phyloP scores from a whole-genome alignment of 805 yeast species.

The Lachancea sp. region DNA sequence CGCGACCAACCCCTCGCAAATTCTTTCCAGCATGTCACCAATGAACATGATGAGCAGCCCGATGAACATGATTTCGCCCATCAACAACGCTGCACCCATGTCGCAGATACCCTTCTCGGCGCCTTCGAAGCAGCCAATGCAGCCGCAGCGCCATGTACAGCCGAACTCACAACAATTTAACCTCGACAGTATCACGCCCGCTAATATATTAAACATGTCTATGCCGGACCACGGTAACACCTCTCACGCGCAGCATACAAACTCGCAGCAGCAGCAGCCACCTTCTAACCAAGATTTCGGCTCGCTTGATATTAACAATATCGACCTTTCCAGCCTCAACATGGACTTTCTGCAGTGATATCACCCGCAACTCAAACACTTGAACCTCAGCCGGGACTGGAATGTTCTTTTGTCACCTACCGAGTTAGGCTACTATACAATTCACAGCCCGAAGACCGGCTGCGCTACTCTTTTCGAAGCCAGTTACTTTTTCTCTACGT shows the following conservation, averaged over 20 bases:
- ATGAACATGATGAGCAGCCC: conserved; percentile 21
- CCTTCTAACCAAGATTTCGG: conserved; percentile 11
- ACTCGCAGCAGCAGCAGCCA: conserved; percentile 4
- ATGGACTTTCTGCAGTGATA: conserved; percentile 26
- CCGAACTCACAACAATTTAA: conserved; percentile 5
- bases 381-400: too few relatives aligned
- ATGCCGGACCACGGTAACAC: conserved; percentile 8
- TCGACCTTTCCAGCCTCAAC: conserved; percentile 26
- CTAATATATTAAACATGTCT: conserved; percentile 11
- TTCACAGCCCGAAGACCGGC: too few relatives aligned
- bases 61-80: conserved; percentile 20
- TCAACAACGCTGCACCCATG: conserved; percentile 7
- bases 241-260: conserved; percentile 8
- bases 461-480: too few relatives aligned
- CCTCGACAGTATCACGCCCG: conserved; percentile 9
- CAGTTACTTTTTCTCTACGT: neutral
- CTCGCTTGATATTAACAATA: conserved; percentile 18
- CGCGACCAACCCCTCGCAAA: conserved; percentile 13
- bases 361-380: too few relatives aligned
- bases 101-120: neutral
- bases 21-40: conserved; percentile 18
- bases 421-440: too few relatives aligned
- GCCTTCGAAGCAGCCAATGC: neutral
- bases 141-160: conserved; percentile 3
- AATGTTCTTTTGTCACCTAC: too few relatives aligned